A percentile compares a stretch with the other conserved stretches of the same genome.
Evolutionary conservation across 2,329 filamentous ascomycete species (phyloP).

Genomic region (Coniella lustricola): DNA sequence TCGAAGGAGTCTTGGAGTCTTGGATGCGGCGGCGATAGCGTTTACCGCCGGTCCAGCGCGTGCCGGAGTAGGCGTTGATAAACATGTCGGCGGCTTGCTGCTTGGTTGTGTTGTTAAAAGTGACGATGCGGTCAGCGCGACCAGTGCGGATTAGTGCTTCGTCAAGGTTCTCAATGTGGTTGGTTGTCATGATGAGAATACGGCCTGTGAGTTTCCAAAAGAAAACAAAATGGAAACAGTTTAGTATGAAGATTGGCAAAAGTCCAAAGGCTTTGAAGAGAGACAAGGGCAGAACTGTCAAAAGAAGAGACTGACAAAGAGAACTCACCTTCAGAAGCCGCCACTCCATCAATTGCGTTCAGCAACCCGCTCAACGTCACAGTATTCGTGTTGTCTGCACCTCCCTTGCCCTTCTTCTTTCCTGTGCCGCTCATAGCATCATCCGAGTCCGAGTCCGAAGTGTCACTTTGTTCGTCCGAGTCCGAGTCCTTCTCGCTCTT

Average conservation of each 20-base stretch:
- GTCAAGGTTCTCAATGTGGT: constrained; percentile 12
- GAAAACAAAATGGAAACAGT: too few relatives aligned
- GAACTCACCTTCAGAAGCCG: constrained; percentile 8
- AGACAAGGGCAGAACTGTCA: not conserved
- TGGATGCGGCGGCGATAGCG: too few relatives aligned
- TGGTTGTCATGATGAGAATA: constrained; percentile 14
- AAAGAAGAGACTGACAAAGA: not conserved
- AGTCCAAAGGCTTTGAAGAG: too few relatives aligned
- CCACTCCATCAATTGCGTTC: constrained; percentile 13
- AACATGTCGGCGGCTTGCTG: constrained; percentile 12
- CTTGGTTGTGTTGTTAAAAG: constrained; percentile 10
- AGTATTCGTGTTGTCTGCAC: not conserved
- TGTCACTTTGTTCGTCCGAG: too few relatives aligned
- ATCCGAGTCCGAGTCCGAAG: not conserved
- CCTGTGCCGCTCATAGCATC: not conserved
- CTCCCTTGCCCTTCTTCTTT: not conserved
- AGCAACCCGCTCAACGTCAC: constrained; percentile 13
- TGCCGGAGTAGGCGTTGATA: constrained; percentile 8
- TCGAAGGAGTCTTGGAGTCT: too few relatives aligned
- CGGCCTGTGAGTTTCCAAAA: not conserved
- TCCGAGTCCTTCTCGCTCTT: not conserved
- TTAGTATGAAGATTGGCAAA: too few relatives aligned
- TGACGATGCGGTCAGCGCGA: constrained; percentile 11
- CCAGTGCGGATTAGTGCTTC: constrained; percentile 14
- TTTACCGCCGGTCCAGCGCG: constrained; percentile 1